Base-by-base conservation (phyloP, 108 stramenopile genomes). In the Nannochloropsis salina region DNA sequence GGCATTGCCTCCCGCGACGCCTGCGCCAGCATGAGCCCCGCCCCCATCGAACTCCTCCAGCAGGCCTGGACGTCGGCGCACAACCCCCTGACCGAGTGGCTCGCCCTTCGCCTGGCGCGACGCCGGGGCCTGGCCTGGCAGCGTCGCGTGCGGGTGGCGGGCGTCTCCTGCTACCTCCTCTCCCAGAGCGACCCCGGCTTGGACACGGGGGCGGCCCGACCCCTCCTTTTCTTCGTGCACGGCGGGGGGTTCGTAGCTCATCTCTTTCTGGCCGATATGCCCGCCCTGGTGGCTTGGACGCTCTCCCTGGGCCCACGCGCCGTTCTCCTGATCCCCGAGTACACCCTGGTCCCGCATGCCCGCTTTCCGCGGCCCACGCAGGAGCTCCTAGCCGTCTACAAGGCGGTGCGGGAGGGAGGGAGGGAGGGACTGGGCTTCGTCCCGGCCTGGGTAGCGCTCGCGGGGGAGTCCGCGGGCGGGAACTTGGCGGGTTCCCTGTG, bases 381-480 rank as follows among this genome's bases (percentile, higher is more conserved):
- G 20, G 79, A 85, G 85, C 40, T n/a, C 44, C 10, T 81, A 5
- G 21, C 31, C 31, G 81, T 80, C 21, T 85, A 85, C 85, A 20
- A n/a, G 21, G 21, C 8, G 44, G n/a, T 20, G 8, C 20, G 61
- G 8, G 61, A 74, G 61, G 61, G 61, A n/a, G 61, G 8, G 4
- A 74, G 61, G 20, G 61, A 74, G 61, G 85, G 85, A 9, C 31
- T 40, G 41, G 40, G 84, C 4, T 40, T 22, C 22, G 85, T 21
- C 9, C 15, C 51, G 80, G 47, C 45, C 5, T 74, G 80, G 20
- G 44, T 85, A 43, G 85, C 80, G 80, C 18, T 85, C 41, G 18
- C 44, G 18, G 85, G 85, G 42, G 85, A 85, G 44, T 41, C 31
- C n/a, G 85, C 85, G 43, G 85, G 85, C 8, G 85, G 85, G 44